Percentiles rank a stretch among this genome's conserved stretches.
phyloP scores from a whole-genome alignment of 2,329 filamentous ascomycete genomes.

The Fusarium liriodendri region DNA sequence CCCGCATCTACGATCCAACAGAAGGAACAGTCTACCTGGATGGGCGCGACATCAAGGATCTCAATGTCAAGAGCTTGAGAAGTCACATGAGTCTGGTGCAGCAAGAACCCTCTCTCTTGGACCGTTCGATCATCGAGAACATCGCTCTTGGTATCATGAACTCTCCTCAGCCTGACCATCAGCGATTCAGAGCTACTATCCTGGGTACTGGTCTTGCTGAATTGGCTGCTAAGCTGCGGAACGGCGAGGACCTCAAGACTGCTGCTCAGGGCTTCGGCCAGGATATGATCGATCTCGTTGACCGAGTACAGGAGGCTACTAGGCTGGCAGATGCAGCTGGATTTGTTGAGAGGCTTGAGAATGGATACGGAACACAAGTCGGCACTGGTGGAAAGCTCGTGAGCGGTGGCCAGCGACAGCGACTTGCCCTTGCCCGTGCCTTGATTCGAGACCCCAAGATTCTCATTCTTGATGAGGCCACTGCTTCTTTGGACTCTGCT shows the following conservation, averaged over 20 bases:
- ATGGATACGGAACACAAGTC: constrained; percentile 65
- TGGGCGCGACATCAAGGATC: constrained; percentile 57
- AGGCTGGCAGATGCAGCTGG: constrained; percentile 67
- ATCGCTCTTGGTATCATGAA: constrained; percentile 63
- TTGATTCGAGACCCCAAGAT: constrained; percentile 68
- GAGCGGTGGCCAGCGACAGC: constrained; percentile 70
- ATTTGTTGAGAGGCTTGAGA: constrained; percentile 66
- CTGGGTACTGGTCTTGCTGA: constrained; percentile 61
- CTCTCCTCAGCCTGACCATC: constrained; percentile 53
- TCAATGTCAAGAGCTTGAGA: constrained; percentile 59
- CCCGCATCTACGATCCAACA: constrained; percentile 68
- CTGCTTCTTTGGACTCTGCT: constrained; percentile 68
- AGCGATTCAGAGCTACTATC: constrained; percentile 57
- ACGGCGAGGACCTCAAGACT: constrained; percentile 59
- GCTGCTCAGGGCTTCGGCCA: constrained; percentile 57
- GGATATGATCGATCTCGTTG: constrained; percentile 62
- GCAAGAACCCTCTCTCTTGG: constrained; percentile 58
- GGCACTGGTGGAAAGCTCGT: constrained; percentile 66
- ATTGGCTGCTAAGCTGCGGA: constrained; percentile 62
- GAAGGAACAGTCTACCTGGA: constrained; percentile 60
- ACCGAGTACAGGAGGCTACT: constrained; percentile 62
- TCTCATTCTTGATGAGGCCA: constrained; percentile 71
- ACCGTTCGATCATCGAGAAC: constrained; percentile 62
- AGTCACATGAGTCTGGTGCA: constrained; percentile 58
- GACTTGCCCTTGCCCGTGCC: constrained; percentile 68